A percentile compares a stretch with the other conserved stretches of the same genome.
These are phyloP conservation scores for Pythium aquatile DNA, from an alignment of 352 stramenopile species.

Conservation along the genomic window DNA sequence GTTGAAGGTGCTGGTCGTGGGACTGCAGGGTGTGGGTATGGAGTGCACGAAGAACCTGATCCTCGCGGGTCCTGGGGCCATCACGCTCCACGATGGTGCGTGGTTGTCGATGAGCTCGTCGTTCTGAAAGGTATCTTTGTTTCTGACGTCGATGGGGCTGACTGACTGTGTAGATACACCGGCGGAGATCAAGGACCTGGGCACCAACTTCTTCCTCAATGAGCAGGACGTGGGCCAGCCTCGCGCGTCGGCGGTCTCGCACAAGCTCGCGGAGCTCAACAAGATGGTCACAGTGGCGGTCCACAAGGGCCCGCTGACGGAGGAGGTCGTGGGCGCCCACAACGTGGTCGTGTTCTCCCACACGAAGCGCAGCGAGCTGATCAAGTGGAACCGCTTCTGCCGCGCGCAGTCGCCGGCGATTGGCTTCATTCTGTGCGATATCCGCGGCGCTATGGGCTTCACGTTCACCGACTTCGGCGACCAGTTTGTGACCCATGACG, in stretches of 20 bases:
- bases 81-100: slow-evolving; percentile 85
- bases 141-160: not conserved
- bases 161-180: slow-evolving; percentile 42
- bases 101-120: not conserved
- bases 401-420: slow-evolving; percentile 70
- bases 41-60: slow-evolving; percentile 94
- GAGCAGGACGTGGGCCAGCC: slow-evolving; percentile 77
- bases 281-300: slow-evolving; percentile 86
- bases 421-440: slow-evolving; percentile 80
- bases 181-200: slow-evolving; percentile 84
- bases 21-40: slow-evolving; percentile 83
- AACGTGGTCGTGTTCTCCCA: slow-evolving; percentile 90
- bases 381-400: slow-evolving; percentile 91
- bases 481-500: slow-evolving; percentile 73
- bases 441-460: slow-evolving; percentile 72
- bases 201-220: slow-evolving; percentile 92
- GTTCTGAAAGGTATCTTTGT: not conserved
- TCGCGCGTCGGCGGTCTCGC: slow-evolving; percentile 52
- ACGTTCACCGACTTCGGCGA: slow-evolving; percentile 84
- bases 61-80: slow-evolving; percentile 81
- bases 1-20: slow-evolving; percentile 84
- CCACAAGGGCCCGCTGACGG: slow-evolving; percentile 62
- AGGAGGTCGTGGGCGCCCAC: slow-evolving; percentile 65
- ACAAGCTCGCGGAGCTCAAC: slow-evolving; percentile 91
- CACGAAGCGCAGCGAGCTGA: slow-evolving; percentile 65